These are phyloP conservation scores for Punctularia strigosozonata DNA, from an alignment of 768 basidiomycete genomes.

Conservation along the genomic window DNA sequence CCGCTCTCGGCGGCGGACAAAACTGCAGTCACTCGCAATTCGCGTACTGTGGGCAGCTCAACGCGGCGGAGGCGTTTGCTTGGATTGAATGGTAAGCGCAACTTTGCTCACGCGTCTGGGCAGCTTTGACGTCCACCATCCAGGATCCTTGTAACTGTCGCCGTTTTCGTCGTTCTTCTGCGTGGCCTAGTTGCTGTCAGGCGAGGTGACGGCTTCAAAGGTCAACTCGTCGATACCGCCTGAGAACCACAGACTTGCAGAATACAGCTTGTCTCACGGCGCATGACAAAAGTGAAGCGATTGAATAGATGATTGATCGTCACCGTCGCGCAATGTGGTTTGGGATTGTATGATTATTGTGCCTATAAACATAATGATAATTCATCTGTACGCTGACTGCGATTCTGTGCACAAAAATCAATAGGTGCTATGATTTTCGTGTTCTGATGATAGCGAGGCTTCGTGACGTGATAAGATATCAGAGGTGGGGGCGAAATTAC, in stretches of 20 bases:
- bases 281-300: too few species aligned
- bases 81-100: conserved; percentile 59
- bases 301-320: too few species aligned
- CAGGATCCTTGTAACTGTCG: conserved; percentile 57
- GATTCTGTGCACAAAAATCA: too few species aligned
- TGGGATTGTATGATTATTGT: too few species aligned
- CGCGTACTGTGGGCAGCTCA: conserved; percentile 65
- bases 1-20: conserved; percentile 52
- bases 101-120: background rate
- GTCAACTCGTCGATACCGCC: conserved; percentile 28
- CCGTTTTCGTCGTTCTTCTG: conserved; percentile 43
- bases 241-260: background rate
- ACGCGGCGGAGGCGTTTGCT: conserved; percentile 63
- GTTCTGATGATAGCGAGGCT: too few species aligned
- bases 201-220: conserved; percentile 57
- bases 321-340: too few species aligned
- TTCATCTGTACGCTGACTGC: too few species aligned
- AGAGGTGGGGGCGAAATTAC: too few species aligned
- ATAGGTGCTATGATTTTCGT: too few species aligned
- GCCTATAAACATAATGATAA: too few species aligned
- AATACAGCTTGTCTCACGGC: too few species aligned
- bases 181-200: conserved; percentile 48
- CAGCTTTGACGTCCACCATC: background rate
- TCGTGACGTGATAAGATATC: too few species aligned
- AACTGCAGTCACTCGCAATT: conserved; percentile 38